Evolutionary conservation across 257 asterid genomes (phyloP).

Genomic region (Voacanga thouarsii): DNA sequence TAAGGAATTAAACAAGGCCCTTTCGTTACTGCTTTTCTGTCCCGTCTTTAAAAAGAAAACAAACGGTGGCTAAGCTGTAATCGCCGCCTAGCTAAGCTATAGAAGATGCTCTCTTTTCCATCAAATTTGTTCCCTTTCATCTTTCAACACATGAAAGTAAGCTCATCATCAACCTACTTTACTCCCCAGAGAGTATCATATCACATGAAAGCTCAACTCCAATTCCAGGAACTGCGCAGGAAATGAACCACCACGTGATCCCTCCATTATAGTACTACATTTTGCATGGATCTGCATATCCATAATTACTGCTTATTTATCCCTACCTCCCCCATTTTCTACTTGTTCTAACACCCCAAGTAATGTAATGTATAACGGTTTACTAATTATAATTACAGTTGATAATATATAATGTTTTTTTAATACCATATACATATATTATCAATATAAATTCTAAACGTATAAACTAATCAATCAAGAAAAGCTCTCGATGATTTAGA

Average conservation of each 20-base stretch:
- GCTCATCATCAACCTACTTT: neutral
- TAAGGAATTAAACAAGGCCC: slow-evolving; percentile 1
- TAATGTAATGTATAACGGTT: too few relatives aligned
- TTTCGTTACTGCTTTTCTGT: slow-evolving; percentile 2
- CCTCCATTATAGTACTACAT: slow-evolving; percentile 18
- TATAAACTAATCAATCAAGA: too few relatives aligned
- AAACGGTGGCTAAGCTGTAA: neutral
- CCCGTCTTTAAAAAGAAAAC: neutral
- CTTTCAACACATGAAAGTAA: neutral
- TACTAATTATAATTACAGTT: too few relatives aligned
- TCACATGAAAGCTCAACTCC: slow-evolving; percentile 37
- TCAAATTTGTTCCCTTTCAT: neutral
- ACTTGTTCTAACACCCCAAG: neutral
- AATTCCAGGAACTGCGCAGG: slow-evolving; percentile 61
- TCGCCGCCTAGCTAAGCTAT: slow-evolving; percentile 8
- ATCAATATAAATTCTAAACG: too few relatives aligned
- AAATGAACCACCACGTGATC: slow-evolving; percentile 66
- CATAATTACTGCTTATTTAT: slow-evolving; percentile 2
- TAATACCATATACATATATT: too few relatives aligned
- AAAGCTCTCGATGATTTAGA: too few relatives aligned
- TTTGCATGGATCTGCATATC: slow-evolving; percentile 36
- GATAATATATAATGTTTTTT: too few relatives aligned
- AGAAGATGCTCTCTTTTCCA: neutral
- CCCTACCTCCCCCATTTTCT: slow-evolving; percentile 3
- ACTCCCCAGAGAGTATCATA: neutral